These are phyloP conservation scores for Ophiognomonia clavigignenti-juglandacearum DNA, from an alignment of 2,329 filamentous ascomycete species.

Conservation along the genomic window DNA sequence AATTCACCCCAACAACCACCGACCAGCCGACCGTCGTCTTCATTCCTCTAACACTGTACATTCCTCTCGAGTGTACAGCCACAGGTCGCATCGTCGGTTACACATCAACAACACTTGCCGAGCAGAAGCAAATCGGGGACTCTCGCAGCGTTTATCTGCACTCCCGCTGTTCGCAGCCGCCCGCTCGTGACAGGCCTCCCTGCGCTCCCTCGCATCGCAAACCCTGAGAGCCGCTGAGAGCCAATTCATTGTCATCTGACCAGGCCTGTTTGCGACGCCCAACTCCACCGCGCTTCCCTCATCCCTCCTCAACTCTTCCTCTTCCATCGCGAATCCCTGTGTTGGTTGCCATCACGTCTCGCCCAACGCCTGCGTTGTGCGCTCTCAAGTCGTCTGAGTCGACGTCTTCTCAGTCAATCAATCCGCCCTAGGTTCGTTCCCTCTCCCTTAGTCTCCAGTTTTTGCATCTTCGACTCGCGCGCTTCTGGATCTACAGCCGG, in stretches of 20 bases:
- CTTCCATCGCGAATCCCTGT: conserved; percentile 10
- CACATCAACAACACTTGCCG: neutral
- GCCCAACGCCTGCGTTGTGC: conserved; percentile 8
- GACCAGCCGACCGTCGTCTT: too few relatives aligned
- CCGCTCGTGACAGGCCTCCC: conserved; percentile 6
- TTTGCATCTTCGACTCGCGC: conserved; percentile 6
- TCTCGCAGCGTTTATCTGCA: conserved; percentile 14
- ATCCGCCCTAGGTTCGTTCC: conserved; percentile 12
- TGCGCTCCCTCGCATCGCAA: conserved; percentile 3
- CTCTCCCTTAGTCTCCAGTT: neutral
- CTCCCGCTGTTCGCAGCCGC: conserved; percentile 11
- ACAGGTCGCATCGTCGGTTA: neutral
- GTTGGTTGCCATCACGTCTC: conserved; percentile 5
- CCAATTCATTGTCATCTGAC: conserved; percentile 15
- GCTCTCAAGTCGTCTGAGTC: conserved; percentile 6
- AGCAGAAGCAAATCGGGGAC: neutral
- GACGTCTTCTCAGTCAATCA: conserved; percentile 5
- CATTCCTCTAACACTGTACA: too few relatives aligned
- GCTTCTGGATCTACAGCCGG: conserved; percentile 6
- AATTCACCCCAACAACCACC: too few relatives aligned
- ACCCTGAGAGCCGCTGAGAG: conserved; percentile 12
- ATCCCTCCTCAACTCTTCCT: conserved; percentile 6
- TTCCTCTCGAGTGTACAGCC: neutral
- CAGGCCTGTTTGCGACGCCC: conserved; percentile 8
- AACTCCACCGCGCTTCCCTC: conserved; percentile 3